Evolutionary conservation across 176 grass and related monocot species (phyloP), one percentile per base, ranked within the genome.

Genomic region (Juncus inflexus): DNA sequence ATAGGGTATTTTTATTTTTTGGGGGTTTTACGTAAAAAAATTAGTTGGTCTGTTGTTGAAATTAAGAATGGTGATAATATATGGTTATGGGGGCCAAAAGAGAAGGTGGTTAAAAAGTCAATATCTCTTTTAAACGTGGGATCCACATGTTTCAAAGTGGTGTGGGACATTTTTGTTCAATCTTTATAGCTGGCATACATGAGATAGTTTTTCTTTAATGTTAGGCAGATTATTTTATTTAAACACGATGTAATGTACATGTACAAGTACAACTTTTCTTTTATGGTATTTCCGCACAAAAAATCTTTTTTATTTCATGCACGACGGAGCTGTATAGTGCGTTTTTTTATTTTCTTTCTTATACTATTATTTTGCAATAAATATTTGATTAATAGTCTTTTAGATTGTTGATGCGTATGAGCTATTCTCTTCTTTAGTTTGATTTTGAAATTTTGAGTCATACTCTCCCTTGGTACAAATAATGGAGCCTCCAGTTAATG

Each of bases 11-110:
- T 9, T 43, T 11, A 10, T 9, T 39, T 41, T 58, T 58, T 4
- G 1, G 67, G 50, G 12, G 3, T 4, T 28, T 16, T 45, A 42
- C 15, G 37, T 47, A 47, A 6, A 35, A 45, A 58, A 6, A 28
- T 8, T 10, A 55, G 53, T 71, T 13, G 4, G 52, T 45, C 58
- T 45, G 28, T 58, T 58, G 54, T 71, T 35, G 67, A 71, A 42
- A 45, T 10, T 58, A 71, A 71, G 57, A 19, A 55, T 59, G 67
- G 54, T 57, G 67, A 71, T 59, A 71, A 71, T 12, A 71, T 12
- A 55, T 57, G 53, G 45, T 14, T 57, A 55, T 55, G 50, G 67
- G 67, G 1, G 15, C 67, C 67, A 40, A 40, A 11, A 4, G 3
- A 40, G 37, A 12, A 71, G 39, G 67, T 71, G 9, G 67, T 59